A percentile compares a stretch with the other conserved stretches of the same genome.
Conservation (phyloP, 2,329 filamentous ascomycete genomes). For the Phoma sp. region DNA sequence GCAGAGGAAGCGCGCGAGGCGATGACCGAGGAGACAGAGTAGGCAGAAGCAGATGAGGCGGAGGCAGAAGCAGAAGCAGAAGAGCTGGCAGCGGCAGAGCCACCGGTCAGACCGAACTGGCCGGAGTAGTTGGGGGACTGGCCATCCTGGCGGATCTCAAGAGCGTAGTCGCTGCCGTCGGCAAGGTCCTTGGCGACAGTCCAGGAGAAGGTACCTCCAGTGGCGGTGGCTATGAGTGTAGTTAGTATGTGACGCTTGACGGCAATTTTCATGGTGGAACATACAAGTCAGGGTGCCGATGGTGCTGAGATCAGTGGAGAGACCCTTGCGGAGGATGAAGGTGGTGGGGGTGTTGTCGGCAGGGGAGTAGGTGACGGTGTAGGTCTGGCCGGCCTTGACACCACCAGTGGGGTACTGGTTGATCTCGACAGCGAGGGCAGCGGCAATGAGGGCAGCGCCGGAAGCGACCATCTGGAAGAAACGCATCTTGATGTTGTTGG, state of each 20-base stretch:
- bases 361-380: conserved; percentile 58
- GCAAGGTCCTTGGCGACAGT: conserved; percentile 54
- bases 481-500: conserved; percentile 54
- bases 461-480: conserved; percentile 58
- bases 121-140: conserved; percentile 62
- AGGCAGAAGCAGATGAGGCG: conserved; percentile 28
- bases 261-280: conserved; percentile 17
- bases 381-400: conserved; percentile 57
- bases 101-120: conserved; percentile 52
- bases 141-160: conserved; percentile 62
- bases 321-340: conserved; percentile 63
- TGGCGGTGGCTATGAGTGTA: conserved; percentile 46
- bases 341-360: conserved; percentile 56
- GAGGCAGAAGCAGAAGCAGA: conserved; percentile 26
- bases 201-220: conserved; percentile 59
- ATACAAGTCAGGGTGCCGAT: conserved; percentile 58
- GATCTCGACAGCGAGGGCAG: conserved; percentile 56
- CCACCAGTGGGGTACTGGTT: conserved; percentile 57
- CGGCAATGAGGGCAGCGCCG: conserved; percentile 45
- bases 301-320: conserved; percentile 57
- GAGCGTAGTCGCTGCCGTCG: conserved; percentile 61
- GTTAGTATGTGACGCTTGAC: conserved; percentile 19
- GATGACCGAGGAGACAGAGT: conserved; percentile 25
- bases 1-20: conserved; percentile 22
- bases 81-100: conserved; percentile 33